Base-by-base conservation (phyloP, 2,329 filamentous ascomycete species). In the Rhinocladiella similis region DNA sequence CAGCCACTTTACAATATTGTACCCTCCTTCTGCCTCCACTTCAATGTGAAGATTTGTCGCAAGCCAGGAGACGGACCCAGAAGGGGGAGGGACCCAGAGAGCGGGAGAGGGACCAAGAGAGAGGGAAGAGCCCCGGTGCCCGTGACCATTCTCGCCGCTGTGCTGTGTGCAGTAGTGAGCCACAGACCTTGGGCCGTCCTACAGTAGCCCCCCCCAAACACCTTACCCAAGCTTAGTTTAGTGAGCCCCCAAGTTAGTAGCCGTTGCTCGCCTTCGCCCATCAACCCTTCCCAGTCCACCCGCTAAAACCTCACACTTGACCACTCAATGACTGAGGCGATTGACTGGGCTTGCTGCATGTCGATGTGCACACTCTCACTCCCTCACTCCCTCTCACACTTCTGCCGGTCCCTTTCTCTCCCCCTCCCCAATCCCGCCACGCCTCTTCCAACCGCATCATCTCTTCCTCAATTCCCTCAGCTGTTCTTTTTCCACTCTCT, bases 401-500 rank as follows among this genome's bases (percentile, higher is more conserved):
- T 3, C 29, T 43, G 14, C 43, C 18, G 14, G 22, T 55, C 25
- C 35, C 46, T 19, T 36, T 46, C 47, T n/a, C 38, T 46, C 43
- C 20, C 41, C 39, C 39, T 45, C 20, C 16, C 39, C 22, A 20
- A 36, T 52, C 35, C 45, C 51, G 27, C 52, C 33, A 29, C 45
- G 51, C 39, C 50, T 46, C 3, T 7, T 7, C 4, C 25, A 27
- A 43, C 53, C 43, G 33, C 41, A 47, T 53, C 47, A 53, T 54
- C 35, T 39, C 27, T 49, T 43, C 35, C 46, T 46, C 45, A 49
- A 46, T 43, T 46, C 38, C 27, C 38, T 48, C 38, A 18, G 27
- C 22, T 25, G 46, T 45, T 47, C 39, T 47, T 51, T 51, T 48
- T n/a, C 42, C 25, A 27, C 10, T 38, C 46, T 36, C 22, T 33